Conservation (phyloP, 768 basidiomycete genomes). For the Sarcodon sp. region DNA sequence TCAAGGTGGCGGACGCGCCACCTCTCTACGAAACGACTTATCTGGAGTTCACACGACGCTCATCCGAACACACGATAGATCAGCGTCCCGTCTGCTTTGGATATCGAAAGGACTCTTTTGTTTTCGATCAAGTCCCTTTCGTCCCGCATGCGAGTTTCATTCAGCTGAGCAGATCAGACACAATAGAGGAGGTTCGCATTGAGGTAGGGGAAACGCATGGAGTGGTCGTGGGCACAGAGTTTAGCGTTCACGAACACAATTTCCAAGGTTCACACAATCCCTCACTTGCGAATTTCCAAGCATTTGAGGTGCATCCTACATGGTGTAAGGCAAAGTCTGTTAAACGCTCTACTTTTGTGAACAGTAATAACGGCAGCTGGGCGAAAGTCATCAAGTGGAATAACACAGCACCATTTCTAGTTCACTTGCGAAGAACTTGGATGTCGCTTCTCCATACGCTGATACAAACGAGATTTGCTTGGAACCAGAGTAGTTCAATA, state of each 20-base stretch:
- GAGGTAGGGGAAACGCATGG: conserved; percentile 52
- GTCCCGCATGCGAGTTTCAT: conserved; percentile 33
- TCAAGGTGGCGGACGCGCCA: conserved; percentile 28
- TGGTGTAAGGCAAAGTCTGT: conserved; percentile 37
- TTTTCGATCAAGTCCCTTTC: conserved; percentile 50
- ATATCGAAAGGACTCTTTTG: conserved; percentile 27
- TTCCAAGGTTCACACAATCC: conserved; percentile 45
- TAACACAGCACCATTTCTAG: conserved; percentile 38
- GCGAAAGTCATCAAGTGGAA: conserved; percentile 43
- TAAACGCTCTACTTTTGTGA: conserved; percentile 18
- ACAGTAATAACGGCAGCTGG: conserved; percentile 32
- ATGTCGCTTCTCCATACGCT: conserved; percentile 28
- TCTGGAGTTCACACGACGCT: conserved; percentile 28
- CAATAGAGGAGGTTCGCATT: conserved; percentile 31
- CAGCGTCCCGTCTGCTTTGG: conserved; percentile 44
- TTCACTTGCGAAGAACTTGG: conserved; percentile 35
- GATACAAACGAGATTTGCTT: conserved; percentile 23
- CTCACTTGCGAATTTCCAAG: conserved; percentile 33
- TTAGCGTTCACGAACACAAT: conserved; percentile 52
- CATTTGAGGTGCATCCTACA: conserved; percentile 40
- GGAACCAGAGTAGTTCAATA: conserved; percentile 17
- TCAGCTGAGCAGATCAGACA: conserved; percentile 19
- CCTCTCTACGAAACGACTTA: conserved; percentile 45
- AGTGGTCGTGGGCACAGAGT: conserved; percentile 47
- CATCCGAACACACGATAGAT: conserved; percentile 24